Base-by-base conservation (phyloP, 129 eudicot genomes). In the Daucus carota region DNA sequence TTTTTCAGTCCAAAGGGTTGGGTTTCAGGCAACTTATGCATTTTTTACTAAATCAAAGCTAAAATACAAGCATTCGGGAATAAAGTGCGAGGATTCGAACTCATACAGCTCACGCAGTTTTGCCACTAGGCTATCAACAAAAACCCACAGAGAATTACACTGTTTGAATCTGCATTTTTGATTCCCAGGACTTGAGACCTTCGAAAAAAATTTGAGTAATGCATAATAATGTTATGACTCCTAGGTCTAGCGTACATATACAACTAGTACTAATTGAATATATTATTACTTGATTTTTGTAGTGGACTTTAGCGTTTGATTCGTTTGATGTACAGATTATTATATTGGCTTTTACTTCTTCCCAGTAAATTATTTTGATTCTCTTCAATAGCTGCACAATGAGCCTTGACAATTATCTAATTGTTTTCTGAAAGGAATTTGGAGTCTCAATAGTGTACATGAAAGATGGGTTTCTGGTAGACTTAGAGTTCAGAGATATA, bases 401-500 rank as follows among this genome's bases (percentile, higher is more conserved):
- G 36, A 75, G 40, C n/a, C n/a, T 38, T 75, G 5, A 13, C 63
- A 5, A 2, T 34, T 65, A 36, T 42, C 76, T 65, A 68, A 59
- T 75, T 72, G 72, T 71, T 42, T 42, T 24, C 54, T 80, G 15
- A 80, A 33, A 90, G 98, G 93, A 90, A 32, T 88, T 82, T 57
- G 90, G 79, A 38, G 83, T 83, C n/a, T 82, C 91, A 0, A 74
- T 90, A 5, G 85, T 78, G 77, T 88, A 85, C 86, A 16, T 87
- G 81, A 88, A 90, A 71, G 82, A 87, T 66, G 96, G 93, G 78
- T 93, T 91, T 82, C 82, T 93, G 50, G 90, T 93, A 63, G 96
- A 90, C 78, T 73, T 90, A 29, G 86, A 79, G 62, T 70, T 75
- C 16, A 82, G 83, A 69, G 76, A 83, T 50, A 79, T 72, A 41